Evolutionary conservation across 345 rosid genomes (phyloP), one percentile per base, ranked within the genome.

Genomic region (Cardamine resedifolia): DNA sequence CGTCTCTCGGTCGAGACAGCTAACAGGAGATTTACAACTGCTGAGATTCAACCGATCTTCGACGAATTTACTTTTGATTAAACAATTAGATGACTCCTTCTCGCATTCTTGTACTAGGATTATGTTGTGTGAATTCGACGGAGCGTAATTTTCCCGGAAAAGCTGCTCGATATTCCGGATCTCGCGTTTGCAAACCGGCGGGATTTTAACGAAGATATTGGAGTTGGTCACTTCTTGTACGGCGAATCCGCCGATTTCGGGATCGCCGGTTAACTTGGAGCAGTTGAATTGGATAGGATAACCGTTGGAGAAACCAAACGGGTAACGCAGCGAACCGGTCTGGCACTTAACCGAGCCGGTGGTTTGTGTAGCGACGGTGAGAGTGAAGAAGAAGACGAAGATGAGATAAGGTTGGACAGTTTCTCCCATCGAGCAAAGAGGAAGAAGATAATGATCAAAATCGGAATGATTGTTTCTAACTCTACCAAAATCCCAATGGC

Each of bases 231-330:
- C 51, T n/a, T 21, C 1, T 0, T 62, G 41, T 53, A 85, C 71
- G 0, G 58, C 79, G 71, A 85, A 83, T 3, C 74, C 75, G 1
- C 80, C 58, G 64, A 86, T 38, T 4, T 59, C 7, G 12, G 74
- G 62, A 0, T 53, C 26, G 24, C 79, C 81, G 1, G 43, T 18
- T 65, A 3, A 7, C 5, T 58, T 0, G 36, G 80, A 71, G 74
- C 95, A 91, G 33, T 72, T 79, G 30, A 88, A 79, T 27, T 9
- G 85, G 74, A 92, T 88, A 3, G 70, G 79, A 69, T 83, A 86
- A 6, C 64, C 81, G 0, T 77, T 10, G 16, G 92, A 79, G 80
- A 85, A 85, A 9, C 98, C 96, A 33, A 92, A 89, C 2, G 98
- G 98, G 47, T 81, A 88, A 0, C 41, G 53, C 0, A 83, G 71